Base-by-base conservation (phyloP, 208 protist genomes). In the Trypanosomatidae sp. region DNA sequence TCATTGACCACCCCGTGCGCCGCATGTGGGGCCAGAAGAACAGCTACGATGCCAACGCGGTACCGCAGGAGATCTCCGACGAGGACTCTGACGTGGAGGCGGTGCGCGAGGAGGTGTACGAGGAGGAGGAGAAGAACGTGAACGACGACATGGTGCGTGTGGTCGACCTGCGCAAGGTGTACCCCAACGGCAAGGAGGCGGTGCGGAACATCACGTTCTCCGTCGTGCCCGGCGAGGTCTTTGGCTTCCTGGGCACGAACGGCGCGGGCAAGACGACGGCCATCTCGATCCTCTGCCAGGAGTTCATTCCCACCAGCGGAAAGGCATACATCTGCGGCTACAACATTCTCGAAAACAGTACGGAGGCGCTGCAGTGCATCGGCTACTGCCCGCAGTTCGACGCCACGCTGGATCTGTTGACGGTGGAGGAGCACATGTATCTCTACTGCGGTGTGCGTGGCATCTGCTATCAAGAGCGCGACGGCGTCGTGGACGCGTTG, bases 311-410 rank as follows among this genome's bases (percentile, higher is more conserved):
- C 3, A 95, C 91, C 3, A 82, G 79, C 73, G 93, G 93, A 19
- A 36, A 39, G 0, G 91, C 82, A 0, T 81, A 77, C 28, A 73
- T 94, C 0, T 81, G 81, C 60, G 87, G 87, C 2, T 81, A 89
- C 55, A 73, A 92, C 74, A 82, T 91, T 58, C 71, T 89, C 2
- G 36, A 65, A 0, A 62, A 92, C 47, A 81, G 78, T 36, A 41
- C 50, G 17, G 80, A 85, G 46, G 87, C 87, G 19, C 73, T 91
- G 47, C 85, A 66, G 66, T 90, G 69, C 71, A 91, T 98, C 59
- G 98, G 98, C 30, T 97, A 99, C 66, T 99, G 98, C 84, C 97
- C 97, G 60, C 98, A 99, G 84, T 98, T 98, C 83, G 97, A 99
- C 82, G 89, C 98, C 10, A 79, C 94, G 2, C 91, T 97, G 64